Evolutionary conservation across 179 eudicot species (phyloP).

Genomic region (Heliamphora ciliata): DNA sequence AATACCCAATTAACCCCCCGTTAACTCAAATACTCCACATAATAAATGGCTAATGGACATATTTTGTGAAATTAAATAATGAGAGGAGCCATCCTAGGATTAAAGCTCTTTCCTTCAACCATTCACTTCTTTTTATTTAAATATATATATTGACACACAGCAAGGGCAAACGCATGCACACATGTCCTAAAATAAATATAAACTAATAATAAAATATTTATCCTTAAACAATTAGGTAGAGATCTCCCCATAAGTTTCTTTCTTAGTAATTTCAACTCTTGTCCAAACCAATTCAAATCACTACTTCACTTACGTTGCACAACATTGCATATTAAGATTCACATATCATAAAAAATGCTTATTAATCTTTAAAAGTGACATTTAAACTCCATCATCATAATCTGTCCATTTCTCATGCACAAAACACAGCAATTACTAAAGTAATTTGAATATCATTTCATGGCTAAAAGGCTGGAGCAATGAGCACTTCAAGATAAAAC

Average conservation of each 20-base stretch:
- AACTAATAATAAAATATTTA: too few relatives aligned
- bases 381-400: not conserved
- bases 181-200: not conserved
- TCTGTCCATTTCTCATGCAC: not conserved
- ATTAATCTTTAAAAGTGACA: not conserved
- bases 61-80: too few relatives aligned
- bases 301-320: not conserved
- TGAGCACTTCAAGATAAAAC: not conserved
- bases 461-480: not conserved
- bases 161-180: not conserved
- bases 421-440: not conserved
- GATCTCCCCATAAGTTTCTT: not conserved
- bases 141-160: not conserved
- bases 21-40: too few relatives aligned
- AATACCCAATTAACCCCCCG: too few relatives aligned
- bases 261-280: not conserved
- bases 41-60: too few relatives aligned
- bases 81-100: too few relatives aligned
- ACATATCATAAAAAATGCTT: too few relatives aligned
- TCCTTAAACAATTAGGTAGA: not conserved
- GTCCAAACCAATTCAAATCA: too few relatives aligned
- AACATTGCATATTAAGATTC: not conserved
- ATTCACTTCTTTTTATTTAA: too few relatives aligned
- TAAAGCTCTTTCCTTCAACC: too few relatives aligned
- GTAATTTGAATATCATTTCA: not conserved